Evolutionary conservation across 164 flowering plant genomes (phyloP).

Genomic region (Saururus chinensis): DNA sequence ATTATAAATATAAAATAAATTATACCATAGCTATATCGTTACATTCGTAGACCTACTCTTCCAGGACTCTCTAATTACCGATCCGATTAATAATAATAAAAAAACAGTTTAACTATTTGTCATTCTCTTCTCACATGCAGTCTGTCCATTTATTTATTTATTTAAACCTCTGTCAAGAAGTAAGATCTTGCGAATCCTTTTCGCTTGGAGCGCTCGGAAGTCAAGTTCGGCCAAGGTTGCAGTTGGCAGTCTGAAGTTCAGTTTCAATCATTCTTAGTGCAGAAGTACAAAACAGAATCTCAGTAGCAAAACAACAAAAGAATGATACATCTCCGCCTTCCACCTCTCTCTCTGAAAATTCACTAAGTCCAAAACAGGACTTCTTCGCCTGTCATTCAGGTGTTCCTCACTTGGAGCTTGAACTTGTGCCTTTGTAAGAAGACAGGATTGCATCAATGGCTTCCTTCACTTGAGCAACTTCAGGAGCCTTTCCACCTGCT

Average conservation of each 20-base stretch:
- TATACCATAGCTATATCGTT: too few species aligned
- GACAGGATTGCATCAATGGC: conserved; percentile 89
- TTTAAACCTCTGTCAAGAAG: neutral
- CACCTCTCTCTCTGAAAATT: neutral
- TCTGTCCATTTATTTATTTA: too few species aligned
- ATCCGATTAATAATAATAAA: too few species aligned
- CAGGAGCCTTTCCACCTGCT: conserved; percentile 90
- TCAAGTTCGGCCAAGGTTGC: too few species aligned
- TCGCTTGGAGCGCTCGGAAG: too few species aligned
- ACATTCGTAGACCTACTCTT: too few species aligned
- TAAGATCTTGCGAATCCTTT: neutral
- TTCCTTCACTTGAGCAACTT: conserved; percentile 82
- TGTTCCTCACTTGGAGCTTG: conserved; percentile 31
- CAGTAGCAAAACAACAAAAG: neutral
- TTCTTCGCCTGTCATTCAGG: conserved; percentile 2
- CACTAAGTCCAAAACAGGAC: conserved; percentile 9
- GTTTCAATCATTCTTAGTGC: conserved; percentile 2
- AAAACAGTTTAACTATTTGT: too few species aligned
- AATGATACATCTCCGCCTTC: neutral
- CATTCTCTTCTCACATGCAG: too few species aligned
- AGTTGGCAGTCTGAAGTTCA: neutral
- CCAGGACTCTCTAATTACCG: too few species aligned
- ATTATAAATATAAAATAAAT: too few species aligned
- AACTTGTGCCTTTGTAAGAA: conserved; percentile 47
- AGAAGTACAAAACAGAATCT: neutral